A percentile compares a stretch with the other conserved stretches of the same genome.
Evolutionary conservation across 192 early-diverging fungal genomes (phyloP).

Genomic region (Allomyces macrogynus): DNA sequence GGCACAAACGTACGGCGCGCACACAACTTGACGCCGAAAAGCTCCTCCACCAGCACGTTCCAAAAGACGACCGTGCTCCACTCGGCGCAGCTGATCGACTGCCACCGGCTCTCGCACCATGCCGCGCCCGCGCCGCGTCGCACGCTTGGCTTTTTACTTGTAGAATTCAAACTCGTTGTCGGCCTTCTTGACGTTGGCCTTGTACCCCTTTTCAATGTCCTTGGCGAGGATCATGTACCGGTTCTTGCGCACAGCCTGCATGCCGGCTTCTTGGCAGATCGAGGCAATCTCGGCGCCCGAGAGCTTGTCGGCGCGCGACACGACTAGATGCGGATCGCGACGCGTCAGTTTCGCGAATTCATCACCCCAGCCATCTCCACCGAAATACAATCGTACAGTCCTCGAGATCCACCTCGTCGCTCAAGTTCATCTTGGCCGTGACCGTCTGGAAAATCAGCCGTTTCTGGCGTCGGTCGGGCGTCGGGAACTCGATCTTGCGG

Average conservation of each 20-base stretch:
- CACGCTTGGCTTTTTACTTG: too few relatives aligned
- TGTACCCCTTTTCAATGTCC: conserved; percentile 94
- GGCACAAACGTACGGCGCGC: too few relatives aligned
- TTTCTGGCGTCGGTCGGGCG: conserved; percentile 91
- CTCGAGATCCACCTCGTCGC: conserved; percentile 94
- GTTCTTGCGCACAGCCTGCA: conserved; percentile 95
- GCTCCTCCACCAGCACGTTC: too few relatives aligned
- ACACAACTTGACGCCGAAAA: too few relatives aligned
- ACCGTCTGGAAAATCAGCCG: conserved; percentile 91
- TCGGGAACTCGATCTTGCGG: conserved; percentile 97
- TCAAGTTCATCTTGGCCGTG: conserved; percentile 88
- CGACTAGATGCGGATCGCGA: conserved; percentile 31
- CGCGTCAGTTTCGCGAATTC: not conserved
- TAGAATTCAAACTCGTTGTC: conserved; percentile 95
- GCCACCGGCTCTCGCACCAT: too few relatives aligned
- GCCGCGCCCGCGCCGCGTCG: too few relatives aligned
- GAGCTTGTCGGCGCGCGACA: conserved; percentile 87
- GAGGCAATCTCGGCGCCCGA: conserved; percentile 92
- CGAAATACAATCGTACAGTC: conserved; percentile 47
- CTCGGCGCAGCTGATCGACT: too few relatives aligned
- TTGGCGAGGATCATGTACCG: conserved; percentile 85
- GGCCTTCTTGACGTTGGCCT: conserved; percentile 83
- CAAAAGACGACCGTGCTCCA: too few relatives aligned
- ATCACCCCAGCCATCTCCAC: not conserved
- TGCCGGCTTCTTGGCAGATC: conserved; percentile 96